Evolutionary conservation across 139 green algal genomes (phyloP).

Genomic region (Pleodorina starrii): DNA sequence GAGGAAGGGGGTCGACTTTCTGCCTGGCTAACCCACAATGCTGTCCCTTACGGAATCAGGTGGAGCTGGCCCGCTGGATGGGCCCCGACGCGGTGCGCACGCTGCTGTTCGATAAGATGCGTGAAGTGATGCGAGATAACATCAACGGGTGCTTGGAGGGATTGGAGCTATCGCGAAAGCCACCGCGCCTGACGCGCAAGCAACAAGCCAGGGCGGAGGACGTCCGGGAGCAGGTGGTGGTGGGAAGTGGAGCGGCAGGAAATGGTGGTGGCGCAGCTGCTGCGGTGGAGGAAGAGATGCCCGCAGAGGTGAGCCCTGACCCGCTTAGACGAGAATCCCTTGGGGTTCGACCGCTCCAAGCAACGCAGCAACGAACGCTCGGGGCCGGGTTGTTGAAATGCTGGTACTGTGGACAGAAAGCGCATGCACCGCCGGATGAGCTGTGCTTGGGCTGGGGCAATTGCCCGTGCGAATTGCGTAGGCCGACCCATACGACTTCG

Average conservation of each 20-base stretch:
- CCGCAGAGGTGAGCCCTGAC: slow-evolving; percentile 28
- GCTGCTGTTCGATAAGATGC: slow-evolving; percentile 89
- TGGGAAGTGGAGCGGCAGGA: not conserved
- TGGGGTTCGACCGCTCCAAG: too few relatives aligned
- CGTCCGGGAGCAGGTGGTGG: slow-evolving; percentile 12
- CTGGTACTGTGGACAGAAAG: not conserved
- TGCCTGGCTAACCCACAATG: too few relatives aligned
- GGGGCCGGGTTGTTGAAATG: not conserved
- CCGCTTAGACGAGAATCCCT: too few relatives aligned
- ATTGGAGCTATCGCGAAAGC: slow-evolving; percentile 50
- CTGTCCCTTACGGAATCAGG: too few relatives aligned
- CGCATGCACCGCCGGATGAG: too few relatives aligned
- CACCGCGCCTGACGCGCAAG: slow-evolving; percentile 77
- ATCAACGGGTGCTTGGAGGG: slow-evolving; percentile 67
- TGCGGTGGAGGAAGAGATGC: slow-evolving; percentile 22
- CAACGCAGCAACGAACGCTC: too few relatives aligned
- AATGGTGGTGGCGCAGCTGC: not conserved
- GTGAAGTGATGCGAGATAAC: slow-evolving; percentile 92
- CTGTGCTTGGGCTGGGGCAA: too few relatives aligned
- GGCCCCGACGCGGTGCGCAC: slow-evolving; percentile 79
- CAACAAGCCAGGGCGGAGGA: slow-evolving; percentile 68
- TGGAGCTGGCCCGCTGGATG: slow-evolving; percentile 87
- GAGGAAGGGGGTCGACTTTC: too few relatives aligned
- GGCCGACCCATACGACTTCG: slow-evolving; percentile 88
- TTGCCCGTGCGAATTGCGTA: too few relatives aligned